Conservation (phyloP, 805 yeast species). For the Saturnispora saitoi region DNA sequence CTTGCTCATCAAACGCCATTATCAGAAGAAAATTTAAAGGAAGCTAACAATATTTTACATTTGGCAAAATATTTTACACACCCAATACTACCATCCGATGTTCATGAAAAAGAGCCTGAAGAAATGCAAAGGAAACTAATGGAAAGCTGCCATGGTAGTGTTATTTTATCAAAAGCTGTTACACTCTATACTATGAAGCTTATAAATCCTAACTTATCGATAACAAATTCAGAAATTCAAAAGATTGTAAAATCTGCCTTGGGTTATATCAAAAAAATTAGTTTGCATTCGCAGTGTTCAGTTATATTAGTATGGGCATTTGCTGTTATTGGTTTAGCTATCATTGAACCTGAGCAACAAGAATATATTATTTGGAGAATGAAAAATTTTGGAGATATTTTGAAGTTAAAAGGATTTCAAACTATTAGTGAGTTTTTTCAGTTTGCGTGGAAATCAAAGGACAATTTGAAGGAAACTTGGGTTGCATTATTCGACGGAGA, state of each 20-base stretch:
- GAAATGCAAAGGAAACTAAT: slow-evolving; percentile 14
- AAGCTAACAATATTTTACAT: slow-evolving; percentile 5
- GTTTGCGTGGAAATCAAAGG: slow-evolving; percentile 14
- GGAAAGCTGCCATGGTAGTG: slow-evolving; percentile 17
- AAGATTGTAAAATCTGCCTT: slow-evolving; percentile 8
- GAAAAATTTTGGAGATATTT: slow-evolving; percentile 9
- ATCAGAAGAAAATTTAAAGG: not conserved
- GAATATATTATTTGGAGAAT: slow-evolving; percentile 14
- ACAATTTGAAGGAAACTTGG: slow-evolving; percentile 5
- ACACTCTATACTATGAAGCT: slow-evolving; percentile 12
- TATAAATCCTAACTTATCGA: slow-evolving; percentile 8
- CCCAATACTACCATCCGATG: slow-evolving; percentile 14
- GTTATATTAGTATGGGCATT: slow-evolving; percentile 16
- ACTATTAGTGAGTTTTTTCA: slow-evolving; percentile 11
- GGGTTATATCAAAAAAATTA: slow-evolving; percentile 9
- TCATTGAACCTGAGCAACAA: slow-evolving; percentile 9
- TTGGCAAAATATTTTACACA: slow-evolving; percentile 12
- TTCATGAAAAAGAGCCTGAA: slow-evolving; percentile 12
- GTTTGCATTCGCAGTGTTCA: slow-evolving; percentile 13
- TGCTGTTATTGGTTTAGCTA: slow-evolving; percentile 15
- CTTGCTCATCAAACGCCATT: slow-evolving; percentile 21
- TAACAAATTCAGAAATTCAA: slow-evolving; percentile 8
- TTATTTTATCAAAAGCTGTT: slow-evolving; percentile 13
- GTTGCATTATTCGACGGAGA: not conserved
- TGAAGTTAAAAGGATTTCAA: slow-evolving; percentile 11